Base-by-base conservation (phyloP, 148 eudicot species). In the Amaranthus hypochondriacus region DNA sequence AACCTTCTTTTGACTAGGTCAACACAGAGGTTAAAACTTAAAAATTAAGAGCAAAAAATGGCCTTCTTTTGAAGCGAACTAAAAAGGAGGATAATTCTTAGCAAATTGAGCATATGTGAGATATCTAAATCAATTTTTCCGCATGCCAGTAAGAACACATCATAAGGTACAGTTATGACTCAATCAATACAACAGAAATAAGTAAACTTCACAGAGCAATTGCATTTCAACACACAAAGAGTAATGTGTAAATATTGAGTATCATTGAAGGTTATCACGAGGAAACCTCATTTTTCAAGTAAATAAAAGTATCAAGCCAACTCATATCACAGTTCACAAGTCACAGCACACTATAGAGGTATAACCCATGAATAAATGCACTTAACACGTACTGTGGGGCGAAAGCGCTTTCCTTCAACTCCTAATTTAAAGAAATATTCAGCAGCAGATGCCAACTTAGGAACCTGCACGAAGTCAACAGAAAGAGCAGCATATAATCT, bases 381-480 rank as follows among this genome's bases (percentile, higher is more conserved):
- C 5, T 39, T 7, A 21, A 71, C 69, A 72, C 85, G 75, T 86
- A 93, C 98, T 62, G 97, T 93, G 63, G 98, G 98, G 53, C 98
- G 88, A 60, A 93, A 93, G 48, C 92, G 88, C 81, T 93, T 93
- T 72, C 98, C 98, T 83, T 93, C 97, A 51, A 91, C 91, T 71
- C 98, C 98, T 81, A 88, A 59, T 78, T 89, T 93, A 85, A 93
- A 93, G 77, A 93, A 93, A 80, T 93, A 89, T 78, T 91, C 97
- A 8, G 97, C 98, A 77, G 96, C 98, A 68, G 90, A 89, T 66
- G 92, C 98, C 76, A 93, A 89, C 83, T 91, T 91, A 57, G 98
- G 98, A 53, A 93, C 97, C 97, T 91, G 78, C 71, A 84, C 71
- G 68, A 78, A 21, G 66, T 52, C 61, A 77, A 66, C 10, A 64